phyloP scores from a whole-genome alignment of 371 early-diverging fungal genomes.

The Mortierella sp. region DNA sequence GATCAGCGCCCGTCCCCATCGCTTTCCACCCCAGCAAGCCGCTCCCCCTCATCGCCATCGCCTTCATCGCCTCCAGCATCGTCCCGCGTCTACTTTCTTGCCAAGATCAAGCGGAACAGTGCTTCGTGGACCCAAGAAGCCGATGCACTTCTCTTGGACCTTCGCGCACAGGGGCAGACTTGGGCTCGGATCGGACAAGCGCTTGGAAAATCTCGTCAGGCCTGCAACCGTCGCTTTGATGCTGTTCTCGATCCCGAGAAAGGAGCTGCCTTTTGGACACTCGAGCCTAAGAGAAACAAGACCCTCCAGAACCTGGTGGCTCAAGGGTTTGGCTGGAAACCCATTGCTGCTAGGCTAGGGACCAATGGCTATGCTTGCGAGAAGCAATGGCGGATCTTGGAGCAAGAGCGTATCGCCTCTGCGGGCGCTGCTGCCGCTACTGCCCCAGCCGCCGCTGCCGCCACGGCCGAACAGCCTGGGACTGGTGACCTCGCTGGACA shows the following conservation, averaged over 20 bases:
- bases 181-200: conserved; percentile 24
- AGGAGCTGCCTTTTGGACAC: conserved; percentile 18
- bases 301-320: conserved; percentile 5
- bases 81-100: conserved; percentile 14
- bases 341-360: conserved; percentile 17
- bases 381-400: conserved; percentile 22
- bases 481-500: no score
- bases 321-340: conserved; percentile 20
- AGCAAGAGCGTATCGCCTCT: neutral
- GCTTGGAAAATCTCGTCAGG: conserved; percentile 23
- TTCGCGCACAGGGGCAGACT: conserved; percentile 25
- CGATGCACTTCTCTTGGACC: conserved; percentile 13
- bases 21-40: neutral
- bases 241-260: conserved; percentile 20
- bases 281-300: conserved; percentile 5
- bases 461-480: neutral
- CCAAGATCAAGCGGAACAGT: conserved; percentile 13
- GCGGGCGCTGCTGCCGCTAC: neutral
- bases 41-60: neutral
- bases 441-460: neutral
- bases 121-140: conserved; percentile 24
- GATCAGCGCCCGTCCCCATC: neutral
- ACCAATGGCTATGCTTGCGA: conserved; percentile 31
- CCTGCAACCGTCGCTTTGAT: conserved; percentile 37
- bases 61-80: neutral